phyloP scores from a whole-genome alignment of 75 land plant genomes.

The Chamaecyparis obtusa region DNA sequence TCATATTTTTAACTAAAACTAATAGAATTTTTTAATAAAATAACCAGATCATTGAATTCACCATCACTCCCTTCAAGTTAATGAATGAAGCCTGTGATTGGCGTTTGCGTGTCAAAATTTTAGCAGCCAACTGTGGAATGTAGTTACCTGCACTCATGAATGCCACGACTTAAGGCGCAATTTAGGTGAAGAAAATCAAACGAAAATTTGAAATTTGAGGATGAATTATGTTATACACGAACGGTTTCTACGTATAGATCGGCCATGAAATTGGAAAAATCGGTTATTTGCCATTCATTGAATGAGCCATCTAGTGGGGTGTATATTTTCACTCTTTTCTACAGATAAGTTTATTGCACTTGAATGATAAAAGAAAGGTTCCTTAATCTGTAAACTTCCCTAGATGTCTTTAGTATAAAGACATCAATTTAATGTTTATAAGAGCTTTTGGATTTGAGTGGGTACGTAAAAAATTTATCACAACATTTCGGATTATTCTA shows the following conservation, averaged over 20 bases:
- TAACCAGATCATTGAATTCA: slow-evolving; percentile 16
- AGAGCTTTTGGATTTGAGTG: too few species aligned
- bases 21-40: neutral
- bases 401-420: too few species aligned
- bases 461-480: too few species aligned
- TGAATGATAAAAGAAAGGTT: too few species aligned
- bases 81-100: slow-evolving; percentile 40
- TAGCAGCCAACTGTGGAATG: slow-evolving; percentile 72
- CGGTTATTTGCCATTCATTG: neutral
- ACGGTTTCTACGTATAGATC: neutral
- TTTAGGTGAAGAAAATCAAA: neutral
- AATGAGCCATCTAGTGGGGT: neutral
- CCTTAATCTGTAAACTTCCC: too few species aligned
- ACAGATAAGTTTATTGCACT: too few species aligned
- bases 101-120: slow-evolving; percentile 36
- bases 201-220: neutral
- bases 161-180: neutral
- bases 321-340: too few species aligned
- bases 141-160: slow-evolving; percentile 49
- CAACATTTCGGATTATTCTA: too few species aligned
- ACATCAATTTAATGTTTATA: too few species aligned
- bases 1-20: neutral
- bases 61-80: slow-evolving; percentile 93
- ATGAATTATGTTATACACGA: neutral
- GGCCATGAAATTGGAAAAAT: neutral